Percentiles rank a stretch among this genome's conserved stretches.
These are phyloP conservation scores for Salvia hispanica DNA, from an alignment of 257 asterid species.

Conservation along the genomic window DNA sequence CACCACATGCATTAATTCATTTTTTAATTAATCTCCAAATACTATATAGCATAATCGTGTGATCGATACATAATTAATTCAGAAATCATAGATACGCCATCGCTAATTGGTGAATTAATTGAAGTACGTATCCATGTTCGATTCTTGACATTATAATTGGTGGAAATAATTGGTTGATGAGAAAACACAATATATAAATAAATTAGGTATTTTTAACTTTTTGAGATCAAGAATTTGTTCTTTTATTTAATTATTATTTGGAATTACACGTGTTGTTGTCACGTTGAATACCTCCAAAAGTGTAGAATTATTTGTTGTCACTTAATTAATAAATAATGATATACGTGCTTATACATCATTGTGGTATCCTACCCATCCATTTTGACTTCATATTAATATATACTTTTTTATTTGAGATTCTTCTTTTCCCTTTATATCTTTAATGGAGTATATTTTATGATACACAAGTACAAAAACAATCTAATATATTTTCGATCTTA, in stretches of 20 bases:
- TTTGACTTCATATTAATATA: neutral
- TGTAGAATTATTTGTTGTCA: neutral
- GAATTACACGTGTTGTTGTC: neutral
- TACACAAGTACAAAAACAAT: neutral
- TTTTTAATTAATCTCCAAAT: neutral
- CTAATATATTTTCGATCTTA: neutral
- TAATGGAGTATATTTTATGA: too few relatives aligned
- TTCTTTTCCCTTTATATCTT: neutral
- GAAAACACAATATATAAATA: too few relatives aligned
- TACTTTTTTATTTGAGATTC: neutral
- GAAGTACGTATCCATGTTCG: too few relatives aligned
- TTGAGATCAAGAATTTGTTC: neutral
- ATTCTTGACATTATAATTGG: too few relatives aligned
- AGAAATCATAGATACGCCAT: too few relatives aligned
- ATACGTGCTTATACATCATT: neutral
- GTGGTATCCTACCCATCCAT: neutral
- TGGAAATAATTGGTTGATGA: too few relatives aligned
- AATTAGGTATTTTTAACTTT: too few relatives aligned
- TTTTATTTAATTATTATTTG: neutral
- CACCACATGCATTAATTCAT: constrained; percentile 27
- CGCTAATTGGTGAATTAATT: too few relatives aligned
- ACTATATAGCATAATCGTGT: neutral
- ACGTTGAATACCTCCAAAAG: constrained; percentile 13
- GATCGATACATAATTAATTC: neutral
- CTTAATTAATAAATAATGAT: neutral